Conservation (phyloP, 2,329 filamentous ascomycete genomes). For the Shiraia sp. region DNA sequence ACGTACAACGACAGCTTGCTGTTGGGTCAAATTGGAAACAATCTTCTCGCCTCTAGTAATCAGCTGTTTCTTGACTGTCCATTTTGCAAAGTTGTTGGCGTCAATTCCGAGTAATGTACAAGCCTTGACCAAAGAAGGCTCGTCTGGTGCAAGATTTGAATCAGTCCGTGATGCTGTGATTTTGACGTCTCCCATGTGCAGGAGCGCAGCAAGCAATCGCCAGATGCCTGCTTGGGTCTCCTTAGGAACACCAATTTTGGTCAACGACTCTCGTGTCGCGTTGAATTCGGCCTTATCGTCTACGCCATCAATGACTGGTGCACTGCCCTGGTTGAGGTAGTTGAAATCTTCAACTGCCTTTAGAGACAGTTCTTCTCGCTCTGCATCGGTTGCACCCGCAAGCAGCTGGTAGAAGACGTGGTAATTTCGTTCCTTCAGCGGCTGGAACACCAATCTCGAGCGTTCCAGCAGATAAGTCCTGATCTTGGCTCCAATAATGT, state of each 20-base stretch:
- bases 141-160: slow-evolving; percentile 76
- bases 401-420: slow-evolving; percentile 99
- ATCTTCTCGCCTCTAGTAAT: slow-evolving; percentile 97
- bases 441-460: slow-evolving; percentile 94
- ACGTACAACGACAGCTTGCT: slow-evolving; percentile 90
- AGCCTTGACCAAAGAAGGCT: slow-evolving; percentile 80
- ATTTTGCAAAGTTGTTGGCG: slow-evolving; percentile 84
- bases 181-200: slow-evolving; percentile 96
- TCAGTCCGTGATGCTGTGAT: slow-evolving; percentile 90
- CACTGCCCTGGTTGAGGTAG: slow-evolving; percentile 93
- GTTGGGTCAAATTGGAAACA: slow-evolving; percentile 89
- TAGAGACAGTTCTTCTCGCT: slow-evolving; percentile 78
- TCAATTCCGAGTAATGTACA: slow-evolving; percentile 87
- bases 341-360: slow-evolving; percentile 87
- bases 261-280: slow-evolving; percentile 82
- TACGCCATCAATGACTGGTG: slow-evolving; percentile 88
- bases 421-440: slow-evolving; percentile 96
- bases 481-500: slow-evolving; percentile 97
- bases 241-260: slow-evolving; percentile 80
- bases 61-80: slow-evolving; percentile 99
- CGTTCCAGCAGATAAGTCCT: slow-evolving; percentile 93
- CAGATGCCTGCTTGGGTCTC: slow-evolving; percentile 83
- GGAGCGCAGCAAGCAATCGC: slow-evolving; percentile 82
- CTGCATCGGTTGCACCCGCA: slow-evolving; percentile 82
- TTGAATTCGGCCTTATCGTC: slow-evolving; percentile 94